Conservation (phyloP, 345 rosid species). For the Gossypium thurberi region DNA sequence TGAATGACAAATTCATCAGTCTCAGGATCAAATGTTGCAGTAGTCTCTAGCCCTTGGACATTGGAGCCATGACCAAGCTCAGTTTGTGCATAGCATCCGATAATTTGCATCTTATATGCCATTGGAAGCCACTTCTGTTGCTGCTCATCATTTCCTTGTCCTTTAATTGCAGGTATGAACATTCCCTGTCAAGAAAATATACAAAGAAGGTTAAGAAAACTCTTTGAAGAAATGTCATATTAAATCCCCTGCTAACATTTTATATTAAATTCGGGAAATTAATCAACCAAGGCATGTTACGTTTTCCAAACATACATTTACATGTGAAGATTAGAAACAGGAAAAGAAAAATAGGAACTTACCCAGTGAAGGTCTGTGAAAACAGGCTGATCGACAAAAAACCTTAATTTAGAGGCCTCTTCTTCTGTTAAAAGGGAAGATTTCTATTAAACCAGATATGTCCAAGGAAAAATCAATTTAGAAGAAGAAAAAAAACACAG, state of each 20-base stretch:
- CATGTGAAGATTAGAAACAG: background rate
- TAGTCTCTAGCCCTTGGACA: constrained; percentile 98
- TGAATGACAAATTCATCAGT: constrained; percentile 84
- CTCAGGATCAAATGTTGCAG: constrained; percentile 90
- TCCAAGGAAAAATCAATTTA: background rate
- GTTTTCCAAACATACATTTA: background rate
- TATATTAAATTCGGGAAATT: background rate
- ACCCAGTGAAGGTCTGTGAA: background rate
- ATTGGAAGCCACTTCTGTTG: constrained; percentile 84
- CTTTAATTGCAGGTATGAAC: constrained; percentile 92
- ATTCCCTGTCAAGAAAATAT: constrained; percentile 57
- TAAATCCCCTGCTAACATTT: background rate
- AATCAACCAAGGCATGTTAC: background rate
- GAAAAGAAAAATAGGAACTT: background rate
- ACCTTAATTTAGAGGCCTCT: background rate
- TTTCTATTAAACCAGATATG: background rate
- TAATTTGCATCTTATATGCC: constrained; percentile 92
- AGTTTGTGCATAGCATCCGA: constrained; percentile 98
- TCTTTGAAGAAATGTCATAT: too few relatives aligned
- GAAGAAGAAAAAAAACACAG: background rate
- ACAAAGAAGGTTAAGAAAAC: constrained; percentile 3
- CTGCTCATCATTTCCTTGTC: constrained; percentile 96
- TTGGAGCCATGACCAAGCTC: constrained; percentile 99
- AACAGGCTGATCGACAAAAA: background rate
- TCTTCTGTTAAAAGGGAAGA: background rate